These are phyloP conservation scores for Neonectria coccinea DNA, from an alignment of 2,329 filamentous ascomycete species.

Conservation along the genomic window DNA sequence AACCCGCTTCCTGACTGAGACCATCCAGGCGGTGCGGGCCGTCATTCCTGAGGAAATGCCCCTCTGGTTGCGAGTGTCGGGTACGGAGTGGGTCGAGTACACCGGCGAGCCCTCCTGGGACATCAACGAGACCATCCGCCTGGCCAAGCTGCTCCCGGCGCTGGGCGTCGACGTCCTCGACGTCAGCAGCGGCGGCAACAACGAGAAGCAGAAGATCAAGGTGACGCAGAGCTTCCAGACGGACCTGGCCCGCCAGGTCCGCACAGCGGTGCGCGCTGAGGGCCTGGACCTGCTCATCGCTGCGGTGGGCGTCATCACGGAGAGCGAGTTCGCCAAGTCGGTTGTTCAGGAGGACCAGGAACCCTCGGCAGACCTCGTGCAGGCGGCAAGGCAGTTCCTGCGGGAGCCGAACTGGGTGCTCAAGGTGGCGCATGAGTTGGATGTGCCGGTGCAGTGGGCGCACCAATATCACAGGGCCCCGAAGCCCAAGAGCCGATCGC, in stretches of 20 bases:
- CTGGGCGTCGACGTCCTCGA: constrained; percentile 86
- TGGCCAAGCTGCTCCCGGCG: constrained; percentile 70
- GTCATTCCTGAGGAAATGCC: constrained; percentile 67
- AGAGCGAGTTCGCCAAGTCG: constrained; percentile 73
- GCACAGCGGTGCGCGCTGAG: constrained; percentile 68
- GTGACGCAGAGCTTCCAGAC: constrained; percentile 78
- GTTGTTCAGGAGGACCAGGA: constrained; percentile 61
- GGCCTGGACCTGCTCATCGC: constrained; percentile 71
- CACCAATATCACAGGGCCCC: constrained; percentile 67
- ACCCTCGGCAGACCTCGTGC: constrained; percentile 74
- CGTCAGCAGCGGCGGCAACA: constrained; percentile 81
- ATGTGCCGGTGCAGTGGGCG: constrained; percentile 77
- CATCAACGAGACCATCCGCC: constrained; percentile 64
- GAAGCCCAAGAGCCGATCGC: constrained; percentile 19
- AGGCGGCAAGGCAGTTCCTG: constrained; percentile 82
- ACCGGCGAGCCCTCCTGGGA: constrained; percentile 69
- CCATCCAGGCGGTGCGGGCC: constrained; percentile 62
- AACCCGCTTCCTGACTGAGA: constrained; percentile 68
- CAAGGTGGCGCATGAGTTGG: constrained; percentile 77
- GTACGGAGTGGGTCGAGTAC: constrained; percentile 72
- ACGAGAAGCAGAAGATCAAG: constrained; percentile 69
- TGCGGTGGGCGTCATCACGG: constrained; percentile 79
- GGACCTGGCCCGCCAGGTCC: constrained; percentile 77
- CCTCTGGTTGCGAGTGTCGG: constrained; percentile 70
- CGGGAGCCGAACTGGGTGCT: constrained; percentile 85